These are phyloP conservation scores for Hypoxylon lenormandii DNA, from an alignment of 495 filamentous ascomycete species.

Conservation along the genomic window DNA sequence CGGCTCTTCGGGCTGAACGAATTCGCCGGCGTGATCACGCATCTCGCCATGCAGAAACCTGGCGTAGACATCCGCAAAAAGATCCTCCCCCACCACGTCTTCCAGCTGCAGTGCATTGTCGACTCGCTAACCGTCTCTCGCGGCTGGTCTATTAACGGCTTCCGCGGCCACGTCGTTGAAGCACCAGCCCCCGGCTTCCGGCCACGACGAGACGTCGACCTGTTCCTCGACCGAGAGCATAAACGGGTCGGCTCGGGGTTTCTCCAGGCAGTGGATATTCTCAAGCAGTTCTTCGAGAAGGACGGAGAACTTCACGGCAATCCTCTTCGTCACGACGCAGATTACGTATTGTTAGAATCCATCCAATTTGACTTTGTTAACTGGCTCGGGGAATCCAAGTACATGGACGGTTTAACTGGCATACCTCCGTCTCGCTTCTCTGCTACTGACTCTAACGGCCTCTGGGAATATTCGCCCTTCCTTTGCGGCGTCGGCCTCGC, in stretches of 20 bases:
- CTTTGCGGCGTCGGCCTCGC: conserved; percentile 61
- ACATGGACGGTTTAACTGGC: conserved; percentile 50
- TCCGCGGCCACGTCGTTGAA: conserved; percentile 51
- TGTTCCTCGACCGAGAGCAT: conserved; percentile 57
- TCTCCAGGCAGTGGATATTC: conserved; percentile 40
- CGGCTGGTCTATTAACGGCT: conserved; percentile 54
- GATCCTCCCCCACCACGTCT: conserved; percentile 61
- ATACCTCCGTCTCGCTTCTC: conserved; percentile 61
- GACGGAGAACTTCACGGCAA: conserved; percentile 50
- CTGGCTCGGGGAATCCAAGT: conserved; percentile 60
- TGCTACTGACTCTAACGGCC: conserved; percentile 57
- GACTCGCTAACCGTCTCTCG: conserved; percentile 58
- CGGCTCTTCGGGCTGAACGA: conserved; percentile 57
- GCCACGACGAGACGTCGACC: conserved; percentile 58
- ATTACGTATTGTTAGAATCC: conserved; percentile 34
- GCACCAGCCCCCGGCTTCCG: conserved; percentile 51
- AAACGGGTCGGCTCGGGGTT: conserved; percentile 44
- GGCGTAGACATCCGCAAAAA: conserved; percentile 53
- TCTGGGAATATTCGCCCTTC: conserved; percentile 66
- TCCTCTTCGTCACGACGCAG: conserved; percentile 42
- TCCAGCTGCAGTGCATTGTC: conserved; percentile 62
- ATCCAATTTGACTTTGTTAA: conserved; percentile 53
- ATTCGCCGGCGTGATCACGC: conserved; percentile 55
- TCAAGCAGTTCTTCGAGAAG: conserved; percentile 46
- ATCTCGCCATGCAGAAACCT: conserved; percentile 58